Conservation (phyloP, 768 basidiomycete species). For the Phanerodontia chrysosporium region DNA sequence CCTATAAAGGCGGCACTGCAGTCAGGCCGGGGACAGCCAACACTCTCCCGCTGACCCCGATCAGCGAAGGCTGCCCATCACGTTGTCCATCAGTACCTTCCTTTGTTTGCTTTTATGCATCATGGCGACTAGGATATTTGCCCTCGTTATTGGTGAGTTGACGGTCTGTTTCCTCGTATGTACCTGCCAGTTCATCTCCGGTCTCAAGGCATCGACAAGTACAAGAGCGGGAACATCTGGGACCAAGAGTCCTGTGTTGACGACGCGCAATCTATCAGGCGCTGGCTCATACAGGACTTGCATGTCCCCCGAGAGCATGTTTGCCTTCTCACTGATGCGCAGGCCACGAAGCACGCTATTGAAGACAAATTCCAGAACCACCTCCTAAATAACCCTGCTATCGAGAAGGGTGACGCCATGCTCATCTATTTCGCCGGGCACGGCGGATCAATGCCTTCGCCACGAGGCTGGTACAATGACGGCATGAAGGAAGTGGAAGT, state of each 20-base stretch:
- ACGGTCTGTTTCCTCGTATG: background rate
- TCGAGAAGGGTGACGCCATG: slow-evolving; percentile 59
- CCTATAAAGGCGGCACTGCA: background rate
- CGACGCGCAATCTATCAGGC: slow-evolving; percentile 55
- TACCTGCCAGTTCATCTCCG: background rate
- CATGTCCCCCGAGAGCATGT: slow-evolving; percentile 58
- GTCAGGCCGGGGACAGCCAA: background rate
- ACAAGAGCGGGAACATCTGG: slow-evolving; percentile 58
- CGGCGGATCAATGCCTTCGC: slow-evolving; percentile 55
- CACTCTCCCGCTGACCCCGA: background rate
- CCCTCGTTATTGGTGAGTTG: slow-evolving; percentile 51
- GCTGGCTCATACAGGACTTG: slow-evolving; percentile 53
- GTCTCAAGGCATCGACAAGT: slow-evolving; percentile 45
- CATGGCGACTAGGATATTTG: slow-evolving; percentile 52
- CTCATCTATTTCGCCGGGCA: slow-evolving; percentile 75
- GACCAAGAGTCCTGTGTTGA: slow-evolving; percentile 62
- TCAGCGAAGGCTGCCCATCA: background rate
- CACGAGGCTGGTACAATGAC: slow-evolving; percentile 53
- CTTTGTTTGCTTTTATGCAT: slow-evolving; percentile 5
- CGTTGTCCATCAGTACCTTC: background rate
- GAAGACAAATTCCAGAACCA: slow-evolving; percentile 60
- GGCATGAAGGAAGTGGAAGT: slow-evolving; percentile 46
- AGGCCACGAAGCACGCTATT: slow-evolving; percentile 59
- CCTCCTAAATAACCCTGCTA: slow-evolving; percentile 55
- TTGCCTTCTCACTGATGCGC: slow-evolving; percentile 48